Percentiles rank a stretch among this genome's conserved stretches.
These are phyloP conservation scores for Lupinus albus DNA, from an alignment of 306 rosid species.

Conservation along the genomic window DNA sequence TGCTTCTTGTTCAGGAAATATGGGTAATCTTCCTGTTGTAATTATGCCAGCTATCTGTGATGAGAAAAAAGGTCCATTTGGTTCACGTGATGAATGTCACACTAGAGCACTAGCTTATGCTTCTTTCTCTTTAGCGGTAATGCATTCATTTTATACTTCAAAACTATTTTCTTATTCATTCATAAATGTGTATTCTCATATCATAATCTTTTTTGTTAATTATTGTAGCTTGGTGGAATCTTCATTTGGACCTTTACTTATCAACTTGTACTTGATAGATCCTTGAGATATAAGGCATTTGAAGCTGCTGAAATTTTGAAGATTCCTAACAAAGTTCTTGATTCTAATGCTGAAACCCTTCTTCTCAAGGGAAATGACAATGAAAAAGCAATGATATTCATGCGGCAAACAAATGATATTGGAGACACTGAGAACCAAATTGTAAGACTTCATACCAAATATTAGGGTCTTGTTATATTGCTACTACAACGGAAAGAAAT, in stretches of 20 bases:
- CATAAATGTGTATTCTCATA: background rate
- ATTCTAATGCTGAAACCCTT: conserved; percentile 45
- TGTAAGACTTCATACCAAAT: conserved; percentile 44
- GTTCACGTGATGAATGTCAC: conserved; percentile 45
- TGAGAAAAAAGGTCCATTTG: conserved; percentile 67
- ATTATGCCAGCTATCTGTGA: conserved; percentile 66
- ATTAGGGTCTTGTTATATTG: too few species aligned
- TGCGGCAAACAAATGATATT: conserved; percentile 1
- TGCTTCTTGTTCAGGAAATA: conserved; percentile 53
- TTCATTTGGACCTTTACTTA: conserved; percentile 79
- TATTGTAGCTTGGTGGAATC: conserved; percentile 69
- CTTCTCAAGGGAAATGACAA: conserved; percentile 54
- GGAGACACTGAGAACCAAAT: conserved; percentile 43
- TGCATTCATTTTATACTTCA: background rate
- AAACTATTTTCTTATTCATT: background rate
- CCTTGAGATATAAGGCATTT: conserved; percentile 51
- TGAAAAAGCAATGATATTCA: conserved; percentile 26
- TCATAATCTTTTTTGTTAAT: conserved; percentile 20
- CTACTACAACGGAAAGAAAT: too few species aligned
- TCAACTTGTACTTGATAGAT: conserved; percentile 55
- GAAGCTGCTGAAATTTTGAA: conserved; percentile 44
- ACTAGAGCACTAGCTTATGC: conserved; percentile 59
- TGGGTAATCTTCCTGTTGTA: conserved; percentile 72
- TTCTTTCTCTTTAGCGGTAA: conserved; percentile 79
- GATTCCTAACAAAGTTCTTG: conserved; percentile 44